These are phyloP conservation scores for Sphagnum fallax DNA, from an alignment of 228 moss, liverwort and hornwort species.

Conservation along the genomic window DNA sequence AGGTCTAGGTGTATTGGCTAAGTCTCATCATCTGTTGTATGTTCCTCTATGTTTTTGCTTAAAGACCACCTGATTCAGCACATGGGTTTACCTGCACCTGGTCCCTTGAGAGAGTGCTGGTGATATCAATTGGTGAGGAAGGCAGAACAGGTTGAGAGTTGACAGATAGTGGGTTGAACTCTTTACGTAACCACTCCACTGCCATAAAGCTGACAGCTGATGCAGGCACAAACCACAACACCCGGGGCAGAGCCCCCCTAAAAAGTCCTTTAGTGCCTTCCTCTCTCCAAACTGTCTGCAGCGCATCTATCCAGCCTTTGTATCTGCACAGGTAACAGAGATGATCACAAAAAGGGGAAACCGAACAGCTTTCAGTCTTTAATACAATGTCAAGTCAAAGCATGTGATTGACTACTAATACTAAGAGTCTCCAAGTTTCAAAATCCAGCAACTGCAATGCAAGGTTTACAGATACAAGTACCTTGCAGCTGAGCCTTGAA, in stretches of 20 bases:
- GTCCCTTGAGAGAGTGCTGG: conserved; percentile 7
- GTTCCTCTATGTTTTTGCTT: conserved; percentile 2
- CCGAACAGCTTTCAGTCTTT: too few species aligned
- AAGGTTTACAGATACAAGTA: conserved; percentile 1
- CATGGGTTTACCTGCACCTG: conserved; percentile 21
- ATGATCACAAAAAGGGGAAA: too few species aligned
- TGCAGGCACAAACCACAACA: conserved; percentile 96
- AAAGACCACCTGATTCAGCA: conserved; percentile 27
- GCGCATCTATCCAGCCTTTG: conserved; percentile 88
- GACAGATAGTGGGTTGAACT: conserved; percentile 45
- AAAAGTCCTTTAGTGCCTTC: conserved; percentile 81
- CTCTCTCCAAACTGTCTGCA: conserved; percentile 75
- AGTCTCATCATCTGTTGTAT: too few species aligned
- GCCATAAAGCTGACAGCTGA: conserved; percentile 93
- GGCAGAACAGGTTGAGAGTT: conserved; percentile 34
- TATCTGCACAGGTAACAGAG: conserved; percentile 22
- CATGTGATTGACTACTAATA: too few species aligned
- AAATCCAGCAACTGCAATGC: neutral
- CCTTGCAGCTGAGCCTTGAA: conserved; percentile 83
- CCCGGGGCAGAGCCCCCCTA: conserved; percentile 77
- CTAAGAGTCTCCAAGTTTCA: neutral
- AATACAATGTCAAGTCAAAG: too few species aligned
- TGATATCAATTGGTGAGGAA: conserved; percentile 8
- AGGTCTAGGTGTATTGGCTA: too few species aligned
- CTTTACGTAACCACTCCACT: conserved; percentile 87